phyloP scores from a whole-genome alignment of 1,284 basidiomycete species.

The Takashimella koratensis region DNA sequence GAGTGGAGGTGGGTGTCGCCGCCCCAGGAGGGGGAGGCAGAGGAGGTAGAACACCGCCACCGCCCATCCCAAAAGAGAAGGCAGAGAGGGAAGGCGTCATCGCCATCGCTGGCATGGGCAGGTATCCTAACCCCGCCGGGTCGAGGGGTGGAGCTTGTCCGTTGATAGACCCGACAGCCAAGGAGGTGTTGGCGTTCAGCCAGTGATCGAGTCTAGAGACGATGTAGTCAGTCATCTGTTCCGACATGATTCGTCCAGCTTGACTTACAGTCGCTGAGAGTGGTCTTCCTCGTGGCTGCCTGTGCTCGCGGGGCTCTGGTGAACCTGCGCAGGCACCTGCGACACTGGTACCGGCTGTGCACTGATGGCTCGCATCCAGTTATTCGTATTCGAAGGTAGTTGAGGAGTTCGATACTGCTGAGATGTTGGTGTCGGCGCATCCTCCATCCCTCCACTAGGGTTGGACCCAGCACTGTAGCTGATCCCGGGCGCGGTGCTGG shows the following conservation, averaged over 20 bases:
- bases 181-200: conserved; percentile 42
- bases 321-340: not conserved
- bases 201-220: conserved; percentile 48
- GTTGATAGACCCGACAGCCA: conserved; percentile 36
- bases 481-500: too few relatives aligned
- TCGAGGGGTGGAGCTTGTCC: conserved; percentile 16
- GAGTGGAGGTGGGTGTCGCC: conserved; percentile 9
- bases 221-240: too few relatives aligned
- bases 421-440: not conserved
- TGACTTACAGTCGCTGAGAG: conserved; percentile 39
- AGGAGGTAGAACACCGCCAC: not conserved
- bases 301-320: conserved; percentile 14
- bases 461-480: too few relatives aligned
- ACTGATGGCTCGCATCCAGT: not conserved
- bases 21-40: conserved; percentile 5
- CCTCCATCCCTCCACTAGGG: not conserved
- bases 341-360: not conserved
- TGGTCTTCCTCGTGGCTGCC: conserved; percentile 45
- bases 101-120: conserved; percentile 12
- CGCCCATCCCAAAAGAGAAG: not conserved
- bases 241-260: not conserved
- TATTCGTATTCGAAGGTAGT: not conserved
- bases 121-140: conserved; percentile 4
- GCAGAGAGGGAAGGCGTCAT: not conserved
- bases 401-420: not conserved